These are phyloP conservation scores for Camellia oleifera DNA, from an alignment of 179 eudicot species.

Conservation along the genomic window DNA sequence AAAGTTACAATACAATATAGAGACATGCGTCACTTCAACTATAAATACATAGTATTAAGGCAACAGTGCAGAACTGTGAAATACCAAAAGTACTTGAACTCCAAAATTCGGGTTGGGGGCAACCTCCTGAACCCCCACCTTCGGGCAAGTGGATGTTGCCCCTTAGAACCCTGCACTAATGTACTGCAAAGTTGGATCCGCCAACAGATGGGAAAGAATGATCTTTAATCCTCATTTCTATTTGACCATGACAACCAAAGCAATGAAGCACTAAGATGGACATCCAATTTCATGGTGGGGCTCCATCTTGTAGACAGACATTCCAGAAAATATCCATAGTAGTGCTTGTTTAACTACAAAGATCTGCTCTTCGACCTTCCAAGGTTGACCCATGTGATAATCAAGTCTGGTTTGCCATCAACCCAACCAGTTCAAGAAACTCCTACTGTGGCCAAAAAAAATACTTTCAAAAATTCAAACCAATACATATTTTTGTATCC, in stretches of 20 bases:
- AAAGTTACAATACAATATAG: too few relatives aligned
- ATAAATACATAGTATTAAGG: too few relatives aligned
- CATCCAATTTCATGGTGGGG: slow-evolving; percentile 39
- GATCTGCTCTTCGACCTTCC: slow-evolving; percentile 16
- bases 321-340: slow-evolving; percentile 19
- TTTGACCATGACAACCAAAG: slow-evolving; percentile 20
- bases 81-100: too few relatives aligned
- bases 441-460: slow-evolving; percentile 2
- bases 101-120: too few relatives aligned
- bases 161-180: too few relatives aligned
- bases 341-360: slow-evolving; percentile 37
- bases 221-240: slow-evolving; percentile 1
- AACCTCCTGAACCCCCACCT: too few relatives aligned
- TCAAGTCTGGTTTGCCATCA: slow-evolving; percentile 14
- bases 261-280: slow-evolving; percentile 27
- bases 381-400: slow-evolving; percentile 16
- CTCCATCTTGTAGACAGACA: slow-evolving; percentile 18
- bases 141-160: too few relatives aligned
- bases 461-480: neutral
- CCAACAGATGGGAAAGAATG: too few relatives aligned
- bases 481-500: neutral
- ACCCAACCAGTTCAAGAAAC: slow-evolving; percentile 14
- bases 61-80: too few relatives aligned
- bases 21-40: too few relatives aligned
- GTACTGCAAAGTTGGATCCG: too few relatives aligned